phyloP scores from a whole-genome alignment of 257 asterid species.

The Asclepias syriaca region DNA sequence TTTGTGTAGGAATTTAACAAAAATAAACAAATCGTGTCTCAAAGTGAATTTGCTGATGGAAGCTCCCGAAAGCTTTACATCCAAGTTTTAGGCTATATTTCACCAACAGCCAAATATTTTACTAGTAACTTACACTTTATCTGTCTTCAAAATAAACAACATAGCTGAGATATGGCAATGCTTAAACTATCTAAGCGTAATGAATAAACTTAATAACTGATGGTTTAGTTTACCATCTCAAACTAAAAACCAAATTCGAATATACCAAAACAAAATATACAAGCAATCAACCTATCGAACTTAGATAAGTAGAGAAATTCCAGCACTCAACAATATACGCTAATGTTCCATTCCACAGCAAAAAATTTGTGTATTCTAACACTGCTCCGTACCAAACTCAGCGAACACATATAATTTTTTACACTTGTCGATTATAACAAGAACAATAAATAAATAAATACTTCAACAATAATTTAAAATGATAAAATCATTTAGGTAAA shows the following conservation, averaged over 20 bases:
- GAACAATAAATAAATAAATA: not conserved
- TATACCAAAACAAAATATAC: not conserved
- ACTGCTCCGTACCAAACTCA: not conserved
- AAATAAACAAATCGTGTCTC: too few relatives aligned
- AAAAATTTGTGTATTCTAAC: not conserved
- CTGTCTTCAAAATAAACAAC: not conserved
- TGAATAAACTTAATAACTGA: not conserved
- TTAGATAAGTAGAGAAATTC: not conserved
- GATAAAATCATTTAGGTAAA: not conserved
- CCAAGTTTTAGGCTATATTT: not conserved
- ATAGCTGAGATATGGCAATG: not conserved
- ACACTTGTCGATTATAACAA: not conserved
- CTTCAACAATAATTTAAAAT: too few relatives aligned
- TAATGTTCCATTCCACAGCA: not conserved
- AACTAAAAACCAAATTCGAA: not conserved
- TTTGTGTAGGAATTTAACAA: too few relatives aligned
- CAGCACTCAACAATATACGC: not conserved
- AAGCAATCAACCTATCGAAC: not conserved
- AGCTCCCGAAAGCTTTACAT: not conserved
- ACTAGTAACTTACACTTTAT: not conserved
- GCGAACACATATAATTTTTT: not conserved
- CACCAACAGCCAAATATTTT: not conserved
- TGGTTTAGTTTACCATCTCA: not conserved
- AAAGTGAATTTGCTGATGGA: not conserved
- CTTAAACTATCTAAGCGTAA: not conserved